A percentile compares a stretch with the other conserved stretches of the same genome.
These are phyloP conservation scores for Coemansia furcata DNA, from an alignment of 192 early-diverging fungal species.

Conservation along the genomic window DNA sequence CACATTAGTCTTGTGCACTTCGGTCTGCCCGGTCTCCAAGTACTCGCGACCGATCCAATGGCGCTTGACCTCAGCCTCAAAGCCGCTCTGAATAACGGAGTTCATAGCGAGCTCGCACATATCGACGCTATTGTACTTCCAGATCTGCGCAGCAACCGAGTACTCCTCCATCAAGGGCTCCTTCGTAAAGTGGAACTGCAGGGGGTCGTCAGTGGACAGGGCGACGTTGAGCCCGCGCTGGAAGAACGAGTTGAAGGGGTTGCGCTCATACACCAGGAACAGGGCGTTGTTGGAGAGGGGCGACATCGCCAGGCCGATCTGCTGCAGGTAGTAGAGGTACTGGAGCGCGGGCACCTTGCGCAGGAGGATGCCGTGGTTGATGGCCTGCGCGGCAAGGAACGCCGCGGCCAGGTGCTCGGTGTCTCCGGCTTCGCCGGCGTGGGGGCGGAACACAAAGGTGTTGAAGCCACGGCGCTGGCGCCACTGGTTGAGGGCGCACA, in stretches of 20 bases:
- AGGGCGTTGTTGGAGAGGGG: constrained; percentile 96
- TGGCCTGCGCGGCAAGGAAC: constrained; percentile 83
- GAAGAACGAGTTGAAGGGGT: constrained; percentile 88
- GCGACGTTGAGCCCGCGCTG: constrained; percentile 92
- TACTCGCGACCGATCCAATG: constrained; percentile 86
- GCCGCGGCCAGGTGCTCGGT: constrained; percentile 90
- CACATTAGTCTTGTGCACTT: constrained; percentile 91
- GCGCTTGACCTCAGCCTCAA: constrained; percentile 82
- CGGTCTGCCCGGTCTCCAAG: constrained; percentile 69
- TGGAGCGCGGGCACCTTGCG: constrained; percentile 93
- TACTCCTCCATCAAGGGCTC: constrained; percentile 98
- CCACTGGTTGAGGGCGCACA: constrained; percentile 79
- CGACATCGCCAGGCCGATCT: constrained; percentile 96
- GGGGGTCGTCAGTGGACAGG: constrained; percentile 89
- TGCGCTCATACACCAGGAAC: constrained; percentile 90
- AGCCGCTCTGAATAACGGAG: constrained; percentile 86
- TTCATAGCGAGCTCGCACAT: constrained; percentile 96
- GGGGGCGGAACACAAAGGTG: constrained; percentile 94
- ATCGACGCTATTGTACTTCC: constrained; percentile 84
- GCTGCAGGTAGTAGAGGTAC: constrained; percentile 93
- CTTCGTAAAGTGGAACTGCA: constrained; percentile 96
- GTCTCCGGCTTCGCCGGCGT: constrained; percentile 94
- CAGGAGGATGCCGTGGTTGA: constrained; percentile 90
- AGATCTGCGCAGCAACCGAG: constrained; percentile 93
- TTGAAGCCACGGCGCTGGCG: constrained; percentile 74